Base-by-base conservation (phyloP, 805 yeast genomes). In the Huiozyma sinensis region DNA sequence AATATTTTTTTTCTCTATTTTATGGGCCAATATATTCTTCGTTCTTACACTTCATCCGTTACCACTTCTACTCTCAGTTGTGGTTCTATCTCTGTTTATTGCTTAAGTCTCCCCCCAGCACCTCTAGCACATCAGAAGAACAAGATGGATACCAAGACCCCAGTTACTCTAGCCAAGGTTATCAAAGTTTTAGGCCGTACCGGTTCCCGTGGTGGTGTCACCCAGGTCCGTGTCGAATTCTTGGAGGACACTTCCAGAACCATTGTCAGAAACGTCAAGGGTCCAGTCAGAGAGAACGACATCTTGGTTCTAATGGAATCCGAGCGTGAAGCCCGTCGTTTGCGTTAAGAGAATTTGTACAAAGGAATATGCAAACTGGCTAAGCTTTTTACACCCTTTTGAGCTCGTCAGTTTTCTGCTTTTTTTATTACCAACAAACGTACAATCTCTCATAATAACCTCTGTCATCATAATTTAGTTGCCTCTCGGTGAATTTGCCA, bases 141-240 rank as follows among this genome's bases (percentile, higher is more conserved):
- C 50, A 48, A 55, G 44, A 61, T 63, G 67, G 67, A 63, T 56
- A 53, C 72, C 66, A 69, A 81, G 75, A 80, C 86, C 73, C 95
- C 95, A 71, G 97, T 90, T 68, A 92, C 95, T 79, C 86, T 90
- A 75, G 98, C 97, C 72, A 90, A 90, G 81, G 98, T 90, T 70
- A 87, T 87, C 76, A 92, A 90, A 80, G 97, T 90, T 73, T 81
- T 90, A 75, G 97, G 97, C 73, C 90, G 98, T 78, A 90, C 98
- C 83, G 98, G 98, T 72, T 90, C 98, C 72, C 90, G 97, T 79
- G 97, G 97, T 84, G 96, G 96, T 80, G 95, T 86, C 74, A 86
- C 95, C 76, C 95, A 86, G 76, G 95, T 87, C 75, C 86, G 95
- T 75, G 95, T 86, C 68, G 95, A 86, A 75, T 87, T 86, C 82